These are phyloP conservation scores for Fusarium circinatum DNA, from an alignment of 2,329 filamentous ascomycete genomes.

Conservation along the genomic window DNA sequence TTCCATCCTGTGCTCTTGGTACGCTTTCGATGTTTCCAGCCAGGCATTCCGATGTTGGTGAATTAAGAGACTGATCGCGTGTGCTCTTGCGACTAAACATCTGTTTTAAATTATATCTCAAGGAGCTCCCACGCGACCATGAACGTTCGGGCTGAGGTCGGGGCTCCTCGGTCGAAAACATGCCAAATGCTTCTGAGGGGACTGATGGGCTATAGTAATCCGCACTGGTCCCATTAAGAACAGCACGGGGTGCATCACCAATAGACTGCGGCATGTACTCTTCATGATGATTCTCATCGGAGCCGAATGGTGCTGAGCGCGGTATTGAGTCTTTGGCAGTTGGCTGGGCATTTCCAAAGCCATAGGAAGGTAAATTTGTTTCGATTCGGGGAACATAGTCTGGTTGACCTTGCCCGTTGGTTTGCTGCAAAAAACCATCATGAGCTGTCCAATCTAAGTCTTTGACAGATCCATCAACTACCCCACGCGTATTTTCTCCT, in stretches of 20 bases:
- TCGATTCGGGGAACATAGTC: conserved; percentile 28
- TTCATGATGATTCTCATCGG: conserved; percentile 35
- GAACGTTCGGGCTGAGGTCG: conserved; percentile 41
- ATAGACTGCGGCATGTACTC: conserved; percentile 46
- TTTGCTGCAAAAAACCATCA: conserved; percentile 27
- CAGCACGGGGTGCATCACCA: conserved; percentile 44
- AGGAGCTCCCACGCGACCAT: conserved; percentile 48
- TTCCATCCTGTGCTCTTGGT: conserved; percentile 21
- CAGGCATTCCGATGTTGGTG: conserved; percentile 38
- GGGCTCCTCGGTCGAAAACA: conserved; percentile 45
- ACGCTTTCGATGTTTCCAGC: conserved; percentile 26
- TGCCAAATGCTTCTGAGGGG: conserved; percentile 55
- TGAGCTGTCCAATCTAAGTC: conserved; percentile 41
- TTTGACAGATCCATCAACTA: conserved; percentile 38
- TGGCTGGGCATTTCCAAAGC: conserved; percentile 15
- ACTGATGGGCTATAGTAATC: conserved; percentile 56
- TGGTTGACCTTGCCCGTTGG: conserved; percentile 26
- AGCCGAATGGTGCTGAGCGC: conserved; percentile 36
- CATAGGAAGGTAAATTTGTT: conserved; percentile 20
- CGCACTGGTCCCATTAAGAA: conserved; percentile 51
- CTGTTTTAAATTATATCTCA: conserved; percentile 50
- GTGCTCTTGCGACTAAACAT: conserved; percentile 51
- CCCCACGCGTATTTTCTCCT: conserved; percentile 45
- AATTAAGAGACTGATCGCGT: conserved; percentile 45
- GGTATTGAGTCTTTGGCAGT: conserved; percentile 26